These are phyloP conservation scores for Hypocreales sp. DNA, from an alignment of 2,329 filamentous ascomycete species.

Conservation along the genomic window DNA sequence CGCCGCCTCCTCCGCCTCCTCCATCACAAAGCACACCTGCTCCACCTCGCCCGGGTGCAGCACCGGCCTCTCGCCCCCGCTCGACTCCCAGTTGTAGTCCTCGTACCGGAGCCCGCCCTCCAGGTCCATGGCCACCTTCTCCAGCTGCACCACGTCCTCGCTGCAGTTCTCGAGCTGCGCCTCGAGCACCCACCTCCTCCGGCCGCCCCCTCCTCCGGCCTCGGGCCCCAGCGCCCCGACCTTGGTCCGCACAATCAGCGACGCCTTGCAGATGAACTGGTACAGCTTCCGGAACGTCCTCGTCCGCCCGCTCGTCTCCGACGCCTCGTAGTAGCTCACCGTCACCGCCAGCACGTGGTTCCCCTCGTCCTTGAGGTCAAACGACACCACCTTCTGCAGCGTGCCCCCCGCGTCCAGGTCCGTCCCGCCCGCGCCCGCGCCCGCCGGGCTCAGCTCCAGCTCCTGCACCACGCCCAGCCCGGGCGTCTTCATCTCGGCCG, in stretches of 20 bases:
- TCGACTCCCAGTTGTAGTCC: slow-evolving; percentile 41
- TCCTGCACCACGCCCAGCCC: slow-evolving; percentile 40
- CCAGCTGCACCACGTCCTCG: slow-evolving; percentile 66
- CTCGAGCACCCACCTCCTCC: slow-evolving; percentile 58
- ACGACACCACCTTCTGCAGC: slow-evolving; percentile 66
- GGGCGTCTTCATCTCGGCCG: slow-evolving; percentile 92
- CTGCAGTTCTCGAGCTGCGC: slow-evolving; percentile 93
- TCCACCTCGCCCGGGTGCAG: slow-evolving; percentile 48
- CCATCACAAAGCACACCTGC: slow-evolving; percentile 49
- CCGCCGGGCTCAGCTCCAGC: slow-evolving; percentile 38
- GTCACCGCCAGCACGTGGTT: slow-evolving; percentile 88
- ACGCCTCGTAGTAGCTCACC: slow-evolving; percentile 83
- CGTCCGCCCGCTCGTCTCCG: slow-evolving; percentile 52
- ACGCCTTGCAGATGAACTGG: slow-evolving; percentile 86
- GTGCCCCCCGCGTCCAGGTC: slow-evolving; percentile 50
- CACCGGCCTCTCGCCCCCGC: slow-evolving; percentile 30
- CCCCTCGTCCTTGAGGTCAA: slow-evolving; percentile 86
- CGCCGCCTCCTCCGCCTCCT: slow-evolving; percentile 24
- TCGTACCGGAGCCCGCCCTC: slow-evolving; percentile 32
- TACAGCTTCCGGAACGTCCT: slow-evolving; percentile 90
- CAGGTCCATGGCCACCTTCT: slow-evolving; percentile 42
- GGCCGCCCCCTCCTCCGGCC: slow-evolving; percentile 10
- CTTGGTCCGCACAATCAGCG: slow-evolving; percentile 83
- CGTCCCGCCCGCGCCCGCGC: slow-evolving; percentile 8
- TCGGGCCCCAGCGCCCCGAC: slow-evolving; percentile 42